Evolutionary conservation across 352 stramenopile genomes (phyloP), one percentile per base, ranked within the genome.

Genomic region (Thraustochytrium striatum): DNA sequence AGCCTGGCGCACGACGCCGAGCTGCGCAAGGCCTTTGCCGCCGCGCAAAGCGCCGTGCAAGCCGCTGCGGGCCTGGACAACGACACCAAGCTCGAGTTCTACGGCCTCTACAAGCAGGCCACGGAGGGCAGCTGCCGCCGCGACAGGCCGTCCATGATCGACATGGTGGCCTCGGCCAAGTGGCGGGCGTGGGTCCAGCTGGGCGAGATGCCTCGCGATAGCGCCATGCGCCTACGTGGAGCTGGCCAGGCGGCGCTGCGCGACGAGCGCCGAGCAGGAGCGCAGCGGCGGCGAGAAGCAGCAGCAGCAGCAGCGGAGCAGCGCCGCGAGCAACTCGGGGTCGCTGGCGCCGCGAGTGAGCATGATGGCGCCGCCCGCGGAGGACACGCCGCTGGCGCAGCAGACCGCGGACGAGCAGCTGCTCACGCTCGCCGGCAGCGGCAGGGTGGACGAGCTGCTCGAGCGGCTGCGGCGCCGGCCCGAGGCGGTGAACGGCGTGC

Each of bases 71-170:
- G n/a, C n/a, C 21, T 82, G 38, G 39, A n/a, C 25, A 93, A 95
- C 86, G 88, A 92, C 57, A 88, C 93, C 82, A 94, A 94, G 88
- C 88, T 95, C 72, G 84, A 85, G 32, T 84, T 94, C 58, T 95
- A 95, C 87, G 87, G 88, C n/a, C 87, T 89, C 82, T 95, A 88
- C 88, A 95, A 95, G 88, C 91, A 95, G 84, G 89, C 89, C 52
- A 94, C 89, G 2, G 84, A 92, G 30, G 91, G 91, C 21, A 89
- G 95, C 88, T 92, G 91, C 87, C 91, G 87, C 81, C 92, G 61
- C 13, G 25, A 32, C 69, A 90, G 89, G 81, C 91, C 91, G 2
- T 90, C 90, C 69, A 95, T 94, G 87, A 57, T 83, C n/a, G 79
- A 83, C 57, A 43, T 83, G 3, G 79, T 83, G 19, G 68, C 25